Conservation (phyloP, 768 basidiomycete genomes). For the Pleurotus tuber-regium region DNA sequence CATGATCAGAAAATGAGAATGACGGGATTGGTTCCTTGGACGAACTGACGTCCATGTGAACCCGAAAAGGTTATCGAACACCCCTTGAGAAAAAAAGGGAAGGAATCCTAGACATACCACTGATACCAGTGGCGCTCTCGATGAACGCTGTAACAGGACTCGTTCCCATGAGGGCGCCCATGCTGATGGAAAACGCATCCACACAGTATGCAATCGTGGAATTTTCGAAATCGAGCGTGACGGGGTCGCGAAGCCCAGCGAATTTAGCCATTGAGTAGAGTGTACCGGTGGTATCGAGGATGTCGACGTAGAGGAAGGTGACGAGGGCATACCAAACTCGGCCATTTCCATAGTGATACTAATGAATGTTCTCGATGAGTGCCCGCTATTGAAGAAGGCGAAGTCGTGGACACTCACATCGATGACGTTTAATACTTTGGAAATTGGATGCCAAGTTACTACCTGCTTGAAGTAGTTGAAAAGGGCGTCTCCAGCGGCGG, state of each 20-base stretch:
- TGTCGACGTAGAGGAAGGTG: slow-evolving; percentile 89
- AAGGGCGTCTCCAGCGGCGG: slow-evolving; percentile 58
- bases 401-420: slow-evolving; percentile 49
- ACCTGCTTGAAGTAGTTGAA: slow-evolving; percentile 88
- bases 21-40: too few relatives aligned
- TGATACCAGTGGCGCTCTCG: slow-evolving; percentile 80
- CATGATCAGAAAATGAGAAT: not conserved
- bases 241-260: slow-evolving; percentile 80
- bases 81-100: not conserved
- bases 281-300: slow-evolving; percentile 71
- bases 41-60: too few relatives aligned
- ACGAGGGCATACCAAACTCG: slow-evolving; percentile 84
- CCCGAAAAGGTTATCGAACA: not conserved
- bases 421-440: slow-evolving; percentile 61
- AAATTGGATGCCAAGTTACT: slow-evolving; percentile 67
- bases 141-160: slow-evolving; percentile 83
- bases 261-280: slow-evolving; percentile 91
- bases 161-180: slow-evolving; percentile 77
- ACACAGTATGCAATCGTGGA: slow-evolving; percentile 81
- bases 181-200: slow-evolving; percentile 77
- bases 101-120: slow-evolving; percentile 37
- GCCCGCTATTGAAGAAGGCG: slow-evolving; percentile 10
- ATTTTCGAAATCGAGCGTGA: slow-evolving; percentile 84
- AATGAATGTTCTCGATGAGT: not conserved
- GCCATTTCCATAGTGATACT: slow-evolving; percentile 62